Conservation (phyloP, 768 basidiomycete species). For the Leccinum variicolor region DNA sequence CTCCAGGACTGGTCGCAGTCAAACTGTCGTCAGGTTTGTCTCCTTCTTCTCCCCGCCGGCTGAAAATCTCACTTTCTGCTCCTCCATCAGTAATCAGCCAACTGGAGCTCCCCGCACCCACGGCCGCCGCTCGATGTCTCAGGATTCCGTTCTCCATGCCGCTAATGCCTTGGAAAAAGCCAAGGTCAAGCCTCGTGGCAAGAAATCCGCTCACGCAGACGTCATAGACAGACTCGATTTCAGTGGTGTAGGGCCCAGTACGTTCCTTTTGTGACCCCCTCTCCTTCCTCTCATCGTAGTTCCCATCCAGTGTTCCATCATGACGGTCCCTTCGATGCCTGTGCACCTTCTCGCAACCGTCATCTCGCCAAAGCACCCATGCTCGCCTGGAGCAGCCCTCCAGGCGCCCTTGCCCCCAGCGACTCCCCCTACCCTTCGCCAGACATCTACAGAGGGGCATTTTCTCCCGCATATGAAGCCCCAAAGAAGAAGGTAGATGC, state of each 20-base stretch:
- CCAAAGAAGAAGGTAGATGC: slow-evolving; percentile 86
- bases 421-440: slow-evolving; percentile 51
- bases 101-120: slow-evolving; percentile 22
- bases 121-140: slow-evolving; percentile 47
- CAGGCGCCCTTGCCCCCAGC: slow-evolving; percentile 37
- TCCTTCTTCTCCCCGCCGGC: slow-evolving; percentile 2
- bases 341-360: slow-evolving; percentile 85
- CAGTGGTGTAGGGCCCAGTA: slow-evolving; percentile 81
- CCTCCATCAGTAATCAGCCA: slow-evolving; percentile 21
- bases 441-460: slow-evolving; percentile 38
- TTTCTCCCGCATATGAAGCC: slow-evolving; percentile 51
- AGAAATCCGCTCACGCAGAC: slow-evolving; percentile 84
- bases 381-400: slow-evolving; percentile 62
- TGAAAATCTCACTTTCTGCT: slow-evolving; percentile 18
- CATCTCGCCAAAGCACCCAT: slow-evolving; percentile 78
- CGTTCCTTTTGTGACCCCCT: slow-evolving; percentile 30
- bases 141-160: slow-evolving; percentile 43
- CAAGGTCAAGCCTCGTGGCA: slow-evolving; percentile 47
- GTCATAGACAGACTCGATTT: slow-evolving; percentile 88
- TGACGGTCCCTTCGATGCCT: slow-evolving; percentile 90
- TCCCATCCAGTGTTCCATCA: slow-evolving; percentile 75
- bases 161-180: slow-evolving; percentile 42
- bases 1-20: slow-evolving; percentile 52
- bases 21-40: slow-evolving; percentile 41
- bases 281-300: slow-evolving; percentile 1